These are phyloP conservation scores for Plasmopara halstedii DNA, from an alignment of 352 stramenopile species.

Conservation along the genomic window DNA sequence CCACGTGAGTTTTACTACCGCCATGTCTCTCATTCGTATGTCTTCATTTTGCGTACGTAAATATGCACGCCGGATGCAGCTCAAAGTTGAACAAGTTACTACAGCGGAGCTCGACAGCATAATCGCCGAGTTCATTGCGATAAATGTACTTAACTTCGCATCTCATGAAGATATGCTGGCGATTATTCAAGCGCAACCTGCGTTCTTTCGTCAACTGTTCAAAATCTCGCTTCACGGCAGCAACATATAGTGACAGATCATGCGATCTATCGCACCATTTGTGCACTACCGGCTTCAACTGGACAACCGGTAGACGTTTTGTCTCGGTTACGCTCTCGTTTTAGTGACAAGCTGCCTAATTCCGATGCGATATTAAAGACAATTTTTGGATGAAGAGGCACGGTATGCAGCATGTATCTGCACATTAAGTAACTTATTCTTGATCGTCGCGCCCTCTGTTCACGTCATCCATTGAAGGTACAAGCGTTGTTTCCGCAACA, in stretches of 20 bases:
- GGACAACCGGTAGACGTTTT: too few species aligned
- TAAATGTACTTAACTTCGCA: not conserved
- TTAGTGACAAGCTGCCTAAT: not conserved
- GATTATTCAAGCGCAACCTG: not conserved
- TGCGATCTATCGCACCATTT: not conserved
- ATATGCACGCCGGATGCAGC: not conserved
- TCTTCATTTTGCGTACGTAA: not conserved
- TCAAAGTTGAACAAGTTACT: not conserved
- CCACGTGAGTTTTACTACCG: not conserved
- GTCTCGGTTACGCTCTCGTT: too few species aligned
- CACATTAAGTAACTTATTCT: not conserved
- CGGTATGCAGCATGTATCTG: not conserved
- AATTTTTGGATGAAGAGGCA: not conserved
- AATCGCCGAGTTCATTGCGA: not conserved
- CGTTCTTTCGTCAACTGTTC: not conserved
- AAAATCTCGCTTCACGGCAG: not conserved
- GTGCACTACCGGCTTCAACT: too few species aligned
- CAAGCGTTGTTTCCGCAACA: not conserved
- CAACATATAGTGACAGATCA: not conserved
- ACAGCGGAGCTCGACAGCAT: not conserved
- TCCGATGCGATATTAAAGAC: not conserved
- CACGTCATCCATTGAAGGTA: not conserved
- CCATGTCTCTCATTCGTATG: not conserved
- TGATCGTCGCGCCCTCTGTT: not conserved
- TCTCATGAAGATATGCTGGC: constrained; percentile 1